A percentile compares a stretch with the other conserved stretches of the same genome.
Evolutionary conservation across 352 stramenopile species (phyloP).

Genomic region (Globisporangium uncinulatum): DNA sequence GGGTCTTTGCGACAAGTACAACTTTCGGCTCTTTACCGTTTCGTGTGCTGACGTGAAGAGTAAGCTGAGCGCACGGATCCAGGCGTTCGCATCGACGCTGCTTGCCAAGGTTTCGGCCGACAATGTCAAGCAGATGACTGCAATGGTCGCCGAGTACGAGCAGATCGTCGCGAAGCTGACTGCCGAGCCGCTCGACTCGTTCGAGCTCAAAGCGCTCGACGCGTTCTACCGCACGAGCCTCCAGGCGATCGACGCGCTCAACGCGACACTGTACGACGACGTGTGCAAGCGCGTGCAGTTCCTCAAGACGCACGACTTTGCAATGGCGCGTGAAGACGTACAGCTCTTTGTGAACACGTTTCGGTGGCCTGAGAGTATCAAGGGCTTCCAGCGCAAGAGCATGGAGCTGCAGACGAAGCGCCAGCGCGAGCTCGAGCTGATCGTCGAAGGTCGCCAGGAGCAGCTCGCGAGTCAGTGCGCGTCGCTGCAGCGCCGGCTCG

Average conservation of each 20-base stretch:
- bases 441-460: constrained; percentile 86
- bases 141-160: constrained; percentile 85
- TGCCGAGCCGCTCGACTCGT: constrained; percentile 84
- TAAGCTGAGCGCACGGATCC: constrained; percentile 69
- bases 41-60: constrained; percentile 86
- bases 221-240: constrained; percentile 80
- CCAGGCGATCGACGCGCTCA: constrained; percentile 62
- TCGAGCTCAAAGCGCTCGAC: constrained; percentile 86
- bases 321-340: constrained; percentile 85
- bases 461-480: constrained; percentile 78
- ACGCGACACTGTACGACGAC: constrained; percentile 70
- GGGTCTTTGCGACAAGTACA: constrained; percentile 81
- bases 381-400: constrained; percentile 87
- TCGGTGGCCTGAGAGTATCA: constrained; percentile 89
- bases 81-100: constrained; percentile 60
- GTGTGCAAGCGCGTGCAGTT: constrained; percentile 82
- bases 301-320: constrained; percentile 85
- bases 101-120: constrained; percentile 81
- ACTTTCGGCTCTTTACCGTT: constrained; percentile 87
- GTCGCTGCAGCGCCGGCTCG: constrained; percentile 77
- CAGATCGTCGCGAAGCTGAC: constrained; percentile 85
- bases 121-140: constrained; percentile 82
- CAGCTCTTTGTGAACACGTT: constrained; percentile 89
- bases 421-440: constrained; percentile 86
- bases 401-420: constrained; percentile 88